Evolutionary conservation across 345 rosid species (phyloP), one percentile per base, ranked within the genome.

Genomic region (Excoecaria cochinchinensis): DNA sequence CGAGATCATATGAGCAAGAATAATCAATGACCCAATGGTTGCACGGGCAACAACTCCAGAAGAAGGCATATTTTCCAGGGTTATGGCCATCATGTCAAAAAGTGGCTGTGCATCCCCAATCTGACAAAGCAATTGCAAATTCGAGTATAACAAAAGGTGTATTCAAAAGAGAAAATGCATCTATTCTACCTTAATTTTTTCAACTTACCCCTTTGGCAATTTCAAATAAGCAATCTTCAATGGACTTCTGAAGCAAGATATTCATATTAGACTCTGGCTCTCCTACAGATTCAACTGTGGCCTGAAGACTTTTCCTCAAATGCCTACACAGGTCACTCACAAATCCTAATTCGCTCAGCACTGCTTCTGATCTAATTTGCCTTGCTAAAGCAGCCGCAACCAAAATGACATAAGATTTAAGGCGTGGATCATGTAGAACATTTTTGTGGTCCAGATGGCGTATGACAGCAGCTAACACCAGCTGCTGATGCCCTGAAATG

Each of bases 241-340:
- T 91, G 81, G 99, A 84, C 73, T 89, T 90, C 74, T 91, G 99
- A 66, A 95, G 97, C 73, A 77, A 77, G 72, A 85, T 68, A 80
- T 94, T 91, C 81, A 84, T 67, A 74, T 85, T 88, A 69, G 85
- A 76, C 58, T 92, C 98, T 60, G 85, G 90, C 72, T 89, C 90
- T 81, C 89, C 98, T 31, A 55, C 82, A 67, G 94, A 78, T 79
- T 90, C 90, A 66, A 86, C 83, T 3, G 90, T 87, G 47, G 90
- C 90, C 79, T 93, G 98, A 74, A 95, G 87, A 78, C 95, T 89
- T 86, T 91, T 95, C 82, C 99, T 84, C 79, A 95, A 76, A 89
- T 95, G 99, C 82, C 97, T 88, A 82, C 99, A 93, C 73, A 95
- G 82, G 81, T 95, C 99, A 71, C 91, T 87, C 52, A 95, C 96